Base-by-base conservation (phyloP, 495 filamentous ascomycete genomes). In the Neurospora sp. region DNA sequence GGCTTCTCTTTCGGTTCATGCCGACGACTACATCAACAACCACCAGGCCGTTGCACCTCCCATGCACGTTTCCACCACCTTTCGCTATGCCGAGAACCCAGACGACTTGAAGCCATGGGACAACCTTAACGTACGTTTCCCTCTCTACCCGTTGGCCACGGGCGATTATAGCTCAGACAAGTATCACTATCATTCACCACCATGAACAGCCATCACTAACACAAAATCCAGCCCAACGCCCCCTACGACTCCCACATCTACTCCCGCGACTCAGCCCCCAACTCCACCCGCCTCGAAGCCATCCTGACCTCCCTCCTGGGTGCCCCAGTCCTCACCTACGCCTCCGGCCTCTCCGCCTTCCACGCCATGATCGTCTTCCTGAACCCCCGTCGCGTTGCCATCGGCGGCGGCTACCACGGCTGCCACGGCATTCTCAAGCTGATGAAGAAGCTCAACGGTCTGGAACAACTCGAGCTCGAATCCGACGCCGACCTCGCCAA, bases 371-470 rank as follows among this genome's bases (percentile, higher is more conserved):
- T 97, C 18, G 86, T 92, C 10, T 88, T 89, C 74, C 83, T 96
- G 7, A 93, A 94, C 79, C 96, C 96, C 1, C 87, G 87, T 68
- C 88, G 89, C 48, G 87, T 99, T 65, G 87, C 92, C 76, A 91
- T 97, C 74, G 89, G 90, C 41, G 89, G 86, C 68, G 93, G 92
- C 41, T 99, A 99, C 82, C 96, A 99, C 83, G 96, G 96, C 76
- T 95, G 92, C 82, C 94, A 97, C 82, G 93, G 91, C 71, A 90
- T 97, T 22, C 87, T 97, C 71, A 79, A 79, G 8, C 80, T 99
- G 68, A 85, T 95, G 72, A 77, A 84, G 72, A 90, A 90, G 73
- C 86, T 97, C 20, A 92, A 88, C 27, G 90, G 90, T 0, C 86
- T 94, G 22, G 79, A 89, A 73, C 86, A 90, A 68, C 83, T 97